Percentiles rank a stretch among this genome's conserved stretches.
Conservation (phyloP, 2,329 filamentous ascomycete genomes). For the Setomelanomma holmii region DNA sequence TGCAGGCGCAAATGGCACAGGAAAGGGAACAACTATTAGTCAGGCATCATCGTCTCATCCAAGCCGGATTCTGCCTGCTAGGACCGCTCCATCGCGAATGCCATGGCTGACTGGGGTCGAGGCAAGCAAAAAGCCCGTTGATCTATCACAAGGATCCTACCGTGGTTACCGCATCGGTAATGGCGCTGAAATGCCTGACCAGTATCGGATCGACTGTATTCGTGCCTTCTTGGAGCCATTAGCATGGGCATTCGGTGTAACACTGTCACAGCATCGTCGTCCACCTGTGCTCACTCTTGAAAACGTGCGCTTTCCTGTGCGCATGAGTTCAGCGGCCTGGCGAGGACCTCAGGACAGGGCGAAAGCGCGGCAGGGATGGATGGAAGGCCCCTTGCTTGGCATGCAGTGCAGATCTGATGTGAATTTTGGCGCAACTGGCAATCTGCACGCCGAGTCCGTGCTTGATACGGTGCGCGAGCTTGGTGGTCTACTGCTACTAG, state of each 20-base stretch:
- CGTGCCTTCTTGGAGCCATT: slow-evolving; percentile 64
- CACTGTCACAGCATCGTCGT: slow-evolving; percentile 55
- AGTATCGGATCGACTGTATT: slow-evolving; percentile 63
- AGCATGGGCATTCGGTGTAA: slow-evolving; percentile 65
- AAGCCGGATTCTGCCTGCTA: slow-evolving; percentile 35
- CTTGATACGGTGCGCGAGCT: slow-evolving; percentile 66
- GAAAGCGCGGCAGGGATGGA: slow-evolving; percentile 60
- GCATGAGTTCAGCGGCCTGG: slow-evolving; percentile 62
- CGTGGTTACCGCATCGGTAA: slow-evolving; percentile 65
- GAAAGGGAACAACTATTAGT: slow-evolving; percentile 10
- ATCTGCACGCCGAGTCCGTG: slow-evolving; percentile 38
- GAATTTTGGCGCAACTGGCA: slow-evolving; percentile 54
- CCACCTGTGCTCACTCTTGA: slow-evolving; percentile 57
- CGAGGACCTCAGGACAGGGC: slow-evolving; percentile 61
- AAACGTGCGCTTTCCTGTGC: slow-evolving; percentile 62
- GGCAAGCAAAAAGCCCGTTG: slow-evolving; percentile 25
- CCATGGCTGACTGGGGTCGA: slow-evolving; percentile 32
- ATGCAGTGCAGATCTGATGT: slow-evolving; percentile 64
- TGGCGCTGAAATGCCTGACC: slow-evolving; percentile 65
- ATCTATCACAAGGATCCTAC: slow-evolving; percentile 54
- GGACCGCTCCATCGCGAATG: slow-evolving; percentile 36
- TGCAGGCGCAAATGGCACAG: slow-evolving; percentile 15
- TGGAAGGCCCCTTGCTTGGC: slow-evolving; percentile 65
- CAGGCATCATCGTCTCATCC: slow-evolving; percentile 19
- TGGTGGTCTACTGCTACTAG: slow-evolving; percentile 63